Base-by-base conservation (phyloP, 148 eudicot genomes). In the Rhododendron griersonianum region DNA sequence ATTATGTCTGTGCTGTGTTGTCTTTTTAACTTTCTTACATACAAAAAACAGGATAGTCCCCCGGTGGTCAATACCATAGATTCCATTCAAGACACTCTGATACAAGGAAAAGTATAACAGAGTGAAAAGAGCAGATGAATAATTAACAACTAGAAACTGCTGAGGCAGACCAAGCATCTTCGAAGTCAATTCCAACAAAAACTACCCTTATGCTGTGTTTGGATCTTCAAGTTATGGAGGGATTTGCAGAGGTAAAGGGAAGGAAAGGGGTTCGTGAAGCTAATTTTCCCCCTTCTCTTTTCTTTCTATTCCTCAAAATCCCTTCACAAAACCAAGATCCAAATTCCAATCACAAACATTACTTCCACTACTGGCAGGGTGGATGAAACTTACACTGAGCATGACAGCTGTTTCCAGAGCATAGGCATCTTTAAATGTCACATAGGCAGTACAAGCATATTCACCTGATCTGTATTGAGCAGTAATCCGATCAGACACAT, bases 331-430 rank as follows among this genome's bases (percentile, higher is more conserved):
- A 35, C n/a, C 8, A n/a, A 7, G 6, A 35, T 21, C 7, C 50
- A 80, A 3, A 15, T 30, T 51, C 67, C 35, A 35, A 59, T 11
- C 71, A 82, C 0, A 37, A 47, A 45, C 51, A 71, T n/a, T 9
- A 25, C 71, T n/a, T n/a, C 30, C 71, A 4, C 30, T 23, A n/a
- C 30, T 13, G 39, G 35, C 23, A 59, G 21, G 74, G 65, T 59
- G 50, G 55, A 30, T 23, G 45, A 69, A 82, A 88, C 98, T 85
- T 91, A 93, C 98, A 89, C 94, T 93, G 87, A 95, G 95, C 88
- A 93, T 86, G 81, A 91, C 87, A 63, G 98, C 98, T 88, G 95
- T 93, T 90, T 95, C 93, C 93, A 93, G 88, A 45, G 93, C 92
- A 89, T 92, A 92, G 85, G 95, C 92, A 89, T 93, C 95, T 89